A percentile compares a stretch with the other conserved stretches of the same genome.
phyloP scores from a whole-genome alignment of 2,329 filamentous ascomycete genomes.

The Fusarium beomiforme region DNA sequence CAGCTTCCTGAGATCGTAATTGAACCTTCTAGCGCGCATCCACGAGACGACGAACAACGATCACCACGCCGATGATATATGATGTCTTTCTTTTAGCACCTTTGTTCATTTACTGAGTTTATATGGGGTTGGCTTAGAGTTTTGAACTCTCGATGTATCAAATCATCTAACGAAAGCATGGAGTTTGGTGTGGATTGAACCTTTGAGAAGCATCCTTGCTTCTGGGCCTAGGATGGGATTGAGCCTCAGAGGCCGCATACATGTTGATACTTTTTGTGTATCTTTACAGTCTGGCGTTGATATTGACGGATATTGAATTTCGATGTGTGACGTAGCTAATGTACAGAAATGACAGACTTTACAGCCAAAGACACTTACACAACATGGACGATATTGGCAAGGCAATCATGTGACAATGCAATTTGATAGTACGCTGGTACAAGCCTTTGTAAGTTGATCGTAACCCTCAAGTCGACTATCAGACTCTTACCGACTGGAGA shows the following conservation, averaged over 20 bases:
- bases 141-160: slow-evolving; percentile 10
- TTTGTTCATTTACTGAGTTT: not conserved
- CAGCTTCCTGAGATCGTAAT: slow-evolving; percentile 67
- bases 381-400: not conserved
- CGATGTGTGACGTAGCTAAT: not conserved
- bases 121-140: not conserved
- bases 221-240: not conserved
- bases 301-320: not conserved
- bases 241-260: not conserved
- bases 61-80: slow-evolving; percentile 22
- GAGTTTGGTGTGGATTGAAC: slow-evolving; percentile 35
- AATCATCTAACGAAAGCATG: slow-evolving; percentile 35
- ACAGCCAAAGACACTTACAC: not conserved
- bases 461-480: not conserved
- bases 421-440: not conserved
- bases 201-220: not conserved
- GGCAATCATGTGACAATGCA: not conserved
- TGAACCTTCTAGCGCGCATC: slow-evolving; percentile 57
- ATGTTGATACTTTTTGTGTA: not conserved
- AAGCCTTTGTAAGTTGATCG: not conserved
- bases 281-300: not conserved
- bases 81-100: slow-evolving; percentile 6
- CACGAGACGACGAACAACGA: slow-evolving; percentile 33
- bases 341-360: not conserved
- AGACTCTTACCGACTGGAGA: not conserved